Evolutionary conservation across 2,329 filamentous ascomycete genomes (phyloP), one percentile per base, ranked within the genome.

Genomic region (Aureobasidium sp.): DNA sequence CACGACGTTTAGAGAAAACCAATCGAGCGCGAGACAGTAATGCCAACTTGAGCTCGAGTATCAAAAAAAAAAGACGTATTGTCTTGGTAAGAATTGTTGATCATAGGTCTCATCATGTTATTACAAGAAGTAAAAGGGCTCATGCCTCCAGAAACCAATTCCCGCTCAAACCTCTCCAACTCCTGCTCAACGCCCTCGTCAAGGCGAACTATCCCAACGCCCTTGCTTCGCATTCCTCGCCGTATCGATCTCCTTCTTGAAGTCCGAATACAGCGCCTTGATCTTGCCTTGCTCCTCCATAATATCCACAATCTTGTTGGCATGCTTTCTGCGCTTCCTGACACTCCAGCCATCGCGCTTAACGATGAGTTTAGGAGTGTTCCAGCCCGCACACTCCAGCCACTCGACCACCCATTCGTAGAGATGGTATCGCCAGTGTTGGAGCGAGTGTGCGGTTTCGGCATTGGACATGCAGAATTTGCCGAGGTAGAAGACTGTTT

Each of bases 341-440:
- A 79, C 76, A 65, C 80, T 86, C 82, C 84, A 82, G 61, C 76
- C 78, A 62, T 86, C 84, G 9, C 87, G 78, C 70, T 85, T 77
- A 1, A 85, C 76, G 35, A 91, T 75, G 68, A 84, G 81, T 12
- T 80, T 74, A 0, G 84, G 74, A 0, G 76, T 76, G 65, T 87
- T 78, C 65, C 87, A 80, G 0, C 84, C 85, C 63, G 85, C 78
- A 1, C 72, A 72, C 27, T 79, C 73, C 0, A 94, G 81, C 59
- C 82, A 83, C 31, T 81, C 79, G 27, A 87, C 78, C 0, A 92
- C 85, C 81, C 83, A 89, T 65, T 86, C 81, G 69, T 89, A 86
- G n/a, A 93, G 82, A 49, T 85, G 82, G 63, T 82, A 83, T 62
- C 87, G 86, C 90, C 90, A 92, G 73, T 94, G 90, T 5, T 85